Base-by-base conservation (phyloP, 257 asterid genomes). In the Nicotiana benthamiana region DNA sequence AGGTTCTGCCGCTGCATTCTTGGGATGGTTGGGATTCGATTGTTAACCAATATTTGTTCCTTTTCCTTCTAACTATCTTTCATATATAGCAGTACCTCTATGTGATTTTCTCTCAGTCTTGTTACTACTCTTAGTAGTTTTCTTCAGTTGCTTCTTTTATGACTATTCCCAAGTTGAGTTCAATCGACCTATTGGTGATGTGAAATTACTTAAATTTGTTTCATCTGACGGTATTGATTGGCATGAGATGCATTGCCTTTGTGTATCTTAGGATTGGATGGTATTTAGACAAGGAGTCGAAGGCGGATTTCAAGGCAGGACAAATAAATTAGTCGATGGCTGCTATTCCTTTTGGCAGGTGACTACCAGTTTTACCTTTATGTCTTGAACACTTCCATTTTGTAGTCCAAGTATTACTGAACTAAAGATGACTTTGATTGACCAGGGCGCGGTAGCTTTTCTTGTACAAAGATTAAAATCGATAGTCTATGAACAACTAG, bases 271-370 rank as follows among this genome's bases (percentile, higher is more conserved):
- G 99, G 91, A 96, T 79, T 96, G 99, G 98, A 84, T 96, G 87
- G 97, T 89, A 62, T 94, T 91, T 83, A 91, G 93, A 88, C 99
- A 96, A 92, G 99, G 99, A 59, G 80, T 91, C 78, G 99, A 96
- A 86, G 94, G 94, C 80, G 99, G 99, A 80, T 94, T 96, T 87
- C 99, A 96, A 87, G 99, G 99, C 62, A 91, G 99, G 88, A 91
- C 98, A 83, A 96, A 96, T 85, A 96, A 96, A 86, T 83, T 96
- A 89, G 99, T 96, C 34, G 99, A 96, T 70, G 99, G 98, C 64
- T 96, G 99, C 91, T 96, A 96, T 88, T 96, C 99, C 48, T 96
- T 94, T 86, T 96, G 99, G 99, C 99, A 96, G 98, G 99, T 91
- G 80, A 87, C 52, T 64, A 75, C 36, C 72, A 63, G 75, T 68